Conservation (phyloP, 352 stramenopile genomes). For the Globisporangium radiosum region DNA sequence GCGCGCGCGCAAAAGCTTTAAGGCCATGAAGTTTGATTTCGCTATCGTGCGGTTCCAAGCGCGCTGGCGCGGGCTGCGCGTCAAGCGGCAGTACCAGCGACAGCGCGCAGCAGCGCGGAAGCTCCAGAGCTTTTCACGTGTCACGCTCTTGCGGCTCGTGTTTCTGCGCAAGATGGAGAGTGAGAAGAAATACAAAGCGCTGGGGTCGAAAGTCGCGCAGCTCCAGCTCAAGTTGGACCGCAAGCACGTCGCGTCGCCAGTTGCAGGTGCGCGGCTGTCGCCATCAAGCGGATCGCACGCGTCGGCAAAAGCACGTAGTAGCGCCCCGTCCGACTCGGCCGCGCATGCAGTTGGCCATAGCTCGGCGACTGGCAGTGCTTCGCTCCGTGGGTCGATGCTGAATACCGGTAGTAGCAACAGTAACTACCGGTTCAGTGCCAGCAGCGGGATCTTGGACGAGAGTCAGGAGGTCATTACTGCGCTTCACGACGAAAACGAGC, state of each 20-base stretch:
- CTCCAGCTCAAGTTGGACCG: constrained; percentile 64
- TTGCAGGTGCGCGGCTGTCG: constrained; percentile 25
- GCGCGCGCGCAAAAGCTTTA: constrained; percentile 53
- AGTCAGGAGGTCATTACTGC: constrained; percentile 84
- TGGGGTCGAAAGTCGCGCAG: constrained; percentile 66
- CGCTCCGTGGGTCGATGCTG: constrained; percentile 44
- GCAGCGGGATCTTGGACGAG: constrained; percentile 76
- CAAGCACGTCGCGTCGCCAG: constrained; percentile 31
- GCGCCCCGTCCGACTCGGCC: too few species aligned
- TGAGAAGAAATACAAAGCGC: constrained; percentile 66
- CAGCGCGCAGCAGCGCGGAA: constrained; percentile 34
- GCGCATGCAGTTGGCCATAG: too few species aligned
- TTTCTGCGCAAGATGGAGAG: constrained; percentile 80
- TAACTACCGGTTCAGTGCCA: constrained; percentile 43
- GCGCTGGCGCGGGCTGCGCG: constrained; percentile 49
- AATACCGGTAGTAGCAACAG: constrained; percentile 13
- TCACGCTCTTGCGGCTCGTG: constrained; percentile 64
- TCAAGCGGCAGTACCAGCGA: constrained; percentile 48
- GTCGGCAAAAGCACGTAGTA: not conserved
- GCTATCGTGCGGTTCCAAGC: constrained; percentile 72
- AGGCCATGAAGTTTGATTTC: constrained; percentile 70
- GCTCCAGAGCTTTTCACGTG: constrained; percentile 76
- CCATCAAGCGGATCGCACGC: constrained; percentile 26
- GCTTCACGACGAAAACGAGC: constrained; percentile 79
- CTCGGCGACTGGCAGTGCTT: constrained; percentile 1